Evolutionary conservation across 495 filamentous ascomycete genomes (phyloP).

Genomic region (Penicillium verhagenii): DNA sequence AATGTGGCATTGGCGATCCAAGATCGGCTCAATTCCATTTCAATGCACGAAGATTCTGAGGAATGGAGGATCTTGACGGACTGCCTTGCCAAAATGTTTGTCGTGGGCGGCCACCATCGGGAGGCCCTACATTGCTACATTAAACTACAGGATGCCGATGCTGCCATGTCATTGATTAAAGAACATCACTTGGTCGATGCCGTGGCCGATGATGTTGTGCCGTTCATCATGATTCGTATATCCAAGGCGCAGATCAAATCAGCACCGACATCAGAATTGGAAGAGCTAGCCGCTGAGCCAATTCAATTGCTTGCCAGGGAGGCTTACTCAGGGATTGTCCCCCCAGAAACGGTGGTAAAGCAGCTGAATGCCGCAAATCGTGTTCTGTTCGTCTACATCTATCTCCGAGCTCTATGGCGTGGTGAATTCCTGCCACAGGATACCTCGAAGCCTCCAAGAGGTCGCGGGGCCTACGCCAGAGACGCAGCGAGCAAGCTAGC

Average conservation of each 20-base stretch:
- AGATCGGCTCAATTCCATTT: constrained; percentile 65
- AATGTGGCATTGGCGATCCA: constrained; percentile 70
- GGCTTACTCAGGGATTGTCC: constrained; percentile 82
- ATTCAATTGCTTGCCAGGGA: constrained; percentile 87
- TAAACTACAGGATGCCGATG: constrained; percentile 84
- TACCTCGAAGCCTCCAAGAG: constrained; percentile 37
- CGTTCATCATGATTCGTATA: constrained; percentile 83
- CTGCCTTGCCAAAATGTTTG: constrained; percentile 76
- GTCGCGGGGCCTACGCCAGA: constrained; percentile 36
- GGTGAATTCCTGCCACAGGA: constrained; percentile 56
- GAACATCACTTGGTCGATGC: constrained; percentile 83
- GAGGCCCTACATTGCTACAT: constrained; percentile 90
- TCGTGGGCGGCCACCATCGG: constrained; percentile 72
- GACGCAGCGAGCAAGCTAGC: constrained; percentile 47
- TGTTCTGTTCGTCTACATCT: constrained; percentile 84
- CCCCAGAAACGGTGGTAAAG: constrained; percentile 68
- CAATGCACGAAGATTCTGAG: constrained; percentile 67
- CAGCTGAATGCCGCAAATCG: constrained; percentile 61
- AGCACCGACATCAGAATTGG: constrained; percentile 68
- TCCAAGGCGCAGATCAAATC: constrained; percentile 66
- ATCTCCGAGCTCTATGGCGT: constrained; percentile 81
- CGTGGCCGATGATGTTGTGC: constrained; percentile 82
- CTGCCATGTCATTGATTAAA: constrained; percentile 77
- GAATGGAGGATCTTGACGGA: constrained; percentile 86
- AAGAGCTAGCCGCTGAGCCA: constrained; percentile 74